A percentile compares a stretch with the other conserved stretches of the same genome.
Conservation (phyloP, 163 green algal species). For the Chlorella variabilis region DNA sequence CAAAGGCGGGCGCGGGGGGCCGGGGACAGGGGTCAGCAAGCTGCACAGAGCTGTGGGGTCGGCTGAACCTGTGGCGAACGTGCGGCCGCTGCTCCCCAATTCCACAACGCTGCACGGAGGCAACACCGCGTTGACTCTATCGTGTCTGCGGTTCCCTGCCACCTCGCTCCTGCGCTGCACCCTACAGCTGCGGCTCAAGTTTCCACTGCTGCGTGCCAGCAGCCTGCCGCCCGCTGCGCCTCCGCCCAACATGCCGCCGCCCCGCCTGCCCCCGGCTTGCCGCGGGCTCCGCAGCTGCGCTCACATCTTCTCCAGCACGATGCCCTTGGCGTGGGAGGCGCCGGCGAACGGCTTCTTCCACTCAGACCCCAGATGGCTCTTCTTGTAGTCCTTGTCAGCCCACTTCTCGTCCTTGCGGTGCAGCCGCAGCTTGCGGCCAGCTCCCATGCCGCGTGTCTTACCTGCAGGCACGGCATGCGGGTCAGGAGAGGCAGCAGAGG, state of each 20-base stretch:
- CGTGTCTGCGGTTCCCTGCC: too few species aligned
- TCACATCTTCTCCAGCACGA: slow-evolving; percentile 99
- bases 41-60: neutral
- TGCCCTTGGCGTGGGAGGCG: slow-evolving; percentile 99
- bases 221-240: too few species aligned
- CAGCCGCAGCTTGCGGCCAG: slow-evolving; percentile 97
- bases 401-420: slow-evolving; percentile 88
- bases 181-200: neutral
- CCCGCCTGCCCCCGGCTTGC: neutral
- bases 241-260: too few species aligned
- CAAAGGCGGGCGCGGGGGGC: neutral
- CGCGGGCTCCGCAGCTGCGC: slow-evolving; percentile 31
- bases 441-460: slow-evolving; percentile 99
- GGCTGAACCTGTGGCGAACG: too few species aligned
- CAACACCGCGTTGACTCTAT: too few species aligned
- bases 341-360: slow-evolving; percentile 99
- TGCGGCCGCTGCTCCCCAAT: too few species aligned
- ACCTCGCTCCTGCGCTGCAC: neutral
- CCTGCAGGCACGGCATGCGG: slow-evolving; percentile 49
- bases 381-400: slow-evolving; percentile 99
- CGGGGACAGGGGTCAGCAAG: neutral
- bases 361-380: slow-evolving; percentile 96
- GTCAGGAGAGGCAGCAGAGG: neutral
- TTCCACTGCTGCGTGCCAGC: too few species aligned
- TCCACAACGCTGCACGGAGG: too few species aligned